These are phyloP conservation scores for Huntiella savannae DNA, from an alignment of 2,329 filamentous ascomycete genomes.

Conservation along the genomic window DNA sequence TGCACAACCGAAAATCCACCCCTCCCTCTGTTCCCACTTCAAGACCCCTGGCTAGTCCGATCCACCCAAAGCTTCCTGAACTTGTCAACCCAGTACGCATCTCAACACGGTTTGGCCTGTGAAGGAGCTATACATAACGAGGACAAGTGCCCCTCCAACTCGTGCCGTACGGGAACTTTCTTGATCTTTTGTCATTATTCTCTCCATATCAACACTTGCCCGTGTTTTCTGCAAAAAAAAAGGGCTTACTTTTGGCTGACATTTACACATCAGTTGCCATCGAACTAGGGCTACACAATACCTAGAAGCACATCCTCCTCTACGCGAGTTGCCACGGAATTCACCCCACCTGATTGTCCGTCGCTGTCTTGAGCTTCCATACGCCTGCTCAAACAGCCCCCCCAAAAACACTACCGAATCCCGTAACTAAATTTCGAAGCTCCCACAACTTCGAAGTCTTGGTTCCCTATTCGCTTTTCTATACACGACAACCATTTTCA, in stretches of 20 bases:
- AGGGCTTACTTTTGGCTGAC: conserved; percentile 3
- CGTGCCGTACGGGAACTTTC: too few species aligned
- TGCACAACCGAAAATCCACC: conserved; percentile 1
- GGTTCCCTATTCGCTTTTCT: neutral
- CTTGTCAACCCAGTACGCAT: neutral
- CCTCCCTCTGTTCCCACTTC: conserved; percentile 1
- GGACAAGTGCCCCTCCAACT: neutral
- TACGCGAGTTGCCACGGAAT: conserved; percentile 10
- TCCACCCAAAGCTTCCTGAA: neutral
- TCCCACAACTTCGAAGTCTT: conserved; percentile 9
- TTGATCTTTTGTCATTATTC: neutral
- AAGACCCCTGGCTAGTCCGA: conserved; percentile 2
- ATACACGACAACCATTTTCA: conserved; percentile 1
- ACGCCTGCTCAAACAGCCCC: conserved; percentile 3
- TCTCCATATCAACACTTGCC: neutral
- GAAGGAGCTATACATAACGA: conserved; percentile 2
- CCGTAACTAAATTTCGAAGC: conserved; percentile 5
- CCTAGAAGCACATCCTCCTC: conserved; percentile 1
- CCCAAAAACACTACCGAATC: conserved; percentile 2
- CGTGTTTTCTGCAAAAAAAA: neutral
- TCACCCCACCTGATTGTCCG: conserved; percentile 10
- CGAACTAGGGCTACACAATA: neutral
- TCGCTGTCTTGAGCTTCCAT: conserved; percentile 5
- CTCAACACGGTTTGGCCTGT: conserved; percentile 4
- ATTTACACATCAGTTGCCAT: neutral